Base-by-base conservation (phyloP, 2,329 filamentous ascomycete species). In the Madurella fahalii region DNA sequence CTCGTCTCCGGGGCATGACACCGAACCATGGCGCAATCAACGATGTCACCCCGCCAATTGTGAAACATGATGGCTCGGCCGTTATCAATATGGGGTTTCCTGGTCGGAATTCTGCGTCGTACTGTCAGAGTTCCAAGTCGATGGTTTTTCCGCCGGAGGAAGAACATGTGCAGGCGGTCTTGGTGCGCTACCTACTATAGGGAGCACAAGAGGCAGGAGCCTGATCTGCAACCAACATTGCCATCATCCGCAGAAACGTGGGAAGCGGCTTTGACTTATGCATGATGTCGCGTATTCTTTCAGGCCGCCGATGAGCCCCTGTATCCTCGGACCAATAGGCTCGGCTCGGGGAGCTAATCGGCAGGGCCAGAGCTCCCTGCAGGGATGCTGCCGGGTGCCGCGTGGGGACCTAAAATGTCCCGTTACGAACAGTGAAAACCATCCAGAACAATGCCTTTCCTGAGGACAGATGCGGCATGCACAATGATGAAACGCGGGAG, bases 391-490 rank as follows among this genome's bases (percentile, higher is more conserved):
- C 42, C 32, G 11, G 44, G 20, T 30, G 41, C 43, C 8, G 16
- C 42, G 54, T 47, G 50, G 45, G 41, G 34, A 46, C 12, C 41
- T 2, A 30, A 44, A 47, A 57, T 32, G 45, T 20, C 40, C 54
- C 39, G 11, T 40, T 12, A 15, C 37, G 32, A 42, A 25, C 44
- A 34, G 16, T 18, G 45, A 46, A 56, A 52, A n/a, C 44, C 16
- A 42, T 41, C 53, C 31, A 54, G 54, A 59, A 60, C 60, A 63
- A 64, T 59, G 59, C 56, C 54, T 52, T 60, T 59, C 52, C 50
- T 43, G 20, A 53, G 42, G 53, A 47, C 40, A 54, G 16, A 56
- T 42, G 44, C 45, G 47, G 52, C 45, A 53, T 52, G 50, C 53
- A 49, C 50, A 44, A 54, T 45, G 40, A 61, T 63, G 61, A 63